These are phyloP conservation scores for Apiotrichum akiyoshidainum DNA, from an alignment of 1,284 basidiomycete species.

Conservation along the genomic window DNA sequence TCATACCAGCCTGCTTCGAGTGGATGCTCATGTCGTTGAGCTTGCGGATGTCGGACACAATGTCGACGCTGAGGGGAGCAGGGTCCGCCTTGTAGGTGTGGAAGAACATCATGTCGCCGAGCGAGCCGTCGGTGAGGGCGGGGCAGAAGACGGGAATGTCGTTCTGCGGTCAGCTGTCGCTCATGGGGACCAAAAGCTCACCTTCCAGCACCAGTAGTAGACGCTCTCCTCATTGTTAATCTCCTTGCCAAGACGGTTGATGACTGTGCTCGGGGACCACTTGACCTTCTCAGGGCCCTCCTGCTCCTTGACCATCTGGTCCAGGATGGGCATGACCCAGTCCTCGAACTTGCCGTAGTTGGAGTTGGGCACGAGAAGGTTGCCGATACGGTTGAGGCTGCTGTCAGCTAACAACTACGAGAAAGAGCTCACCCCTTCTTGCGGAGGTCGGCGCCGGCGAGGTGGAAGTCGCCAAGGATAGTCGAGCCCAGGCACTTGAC, in stretches of 20 bases:
- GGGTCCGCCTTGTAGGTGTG: conserved; percentile 79
- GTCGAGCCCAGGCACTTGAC: conserved; percentile 98
- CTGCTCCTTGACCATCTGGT: conserved; percentile 88
- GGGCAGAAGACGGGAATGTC: conserved; percentile 98
- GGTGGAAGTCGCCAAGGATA: conserved; percentile 87
- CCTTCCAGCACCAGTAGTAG: conserved; percentile 99
- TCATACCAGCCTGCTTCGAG: conserved; percentile 94
- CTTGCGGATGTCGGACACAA: conserved; percentile 88
- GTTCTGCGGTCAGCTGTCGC: conserved; percentile 60
- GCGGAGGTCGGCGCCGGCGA: conserved; percentile 84
- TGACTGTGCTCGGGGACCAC: conserved; percentile 95
- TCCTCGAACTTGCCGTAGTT: conserved; percentile 99
- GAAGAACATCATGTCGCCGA: conserved; percentile 99
- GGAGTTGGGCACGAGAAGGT: conserved; percentile 94
- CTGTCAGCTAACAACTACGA: neutral
- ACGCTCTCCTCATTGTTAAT: conserved; percentile 95
- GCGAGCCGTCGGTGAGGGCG: conserved; percentile 92
- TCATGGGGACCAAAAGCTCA: conserved; percentile 52
- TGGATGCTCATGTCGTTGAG: conserved; percentile 87
- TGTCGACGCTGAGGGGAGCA: conserved; percentile 85
- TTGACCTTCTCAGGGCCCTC: conserved; percentile 42
- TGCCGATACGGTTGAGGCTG: conserved; percentile 92
- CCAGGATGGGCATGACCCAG: conserved; percentile 93
- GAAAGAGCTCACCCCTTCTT: conserved; percentile 60
- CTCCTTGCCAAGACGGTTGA: conserved; percentile 86